Evolutionary conservation across 306 rosid genomes (phyloP), one percentile per base, ranked within the genome.

Genomic region (Vachellia pachyceras): DNA sequence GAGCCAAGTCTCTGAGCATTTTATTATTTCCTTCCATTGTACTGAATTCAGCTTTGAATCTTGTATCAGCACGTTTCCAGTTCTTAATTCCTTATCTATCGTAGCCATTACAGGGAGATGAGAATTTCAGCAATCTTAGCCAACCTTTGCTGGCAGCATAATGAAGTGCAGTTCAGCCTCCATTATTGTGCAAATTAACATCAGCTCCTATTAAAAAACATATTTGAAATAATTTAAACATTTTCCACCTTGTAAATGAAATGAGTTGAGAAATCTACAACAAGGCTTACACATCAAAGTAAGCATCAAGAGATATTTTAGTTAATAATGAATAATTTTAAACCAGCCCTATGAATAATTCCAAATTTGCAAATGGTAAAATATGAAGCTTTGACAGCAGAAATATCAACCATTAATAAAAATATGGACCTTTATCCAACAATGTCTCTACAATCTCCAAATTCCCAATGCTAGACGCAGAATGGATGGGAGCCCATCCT

Each of bases 61-160:
- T n/a, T n/a, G n/a, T n/a, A n/a, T n/a, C n/a, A n/a, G n/a, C n/a
- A n/a, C n/a, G n/a, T n/a, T n/a, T n/a, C n/a, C n/a, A n/a, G n/a
- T n/a, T n/a, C n/a, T n/a, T n/a, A n/a, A n/a, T n/a, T n/a, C n/a
- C n/a, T n/a, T n/a, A n/a, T n/a, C n/a, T n/a, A n/a, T n/a, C n/a
- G n/a, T n/a, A n/a, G n/a, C n/a, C n/a, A n/a, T n/a, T n/a, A n/a
- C n/a, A n/a, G 90, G 20, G 97, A 86, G 77, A 91, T 87, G 79
- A 95, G 90, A 60, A 66, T 77, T 84, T 92, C 91, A 60, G 97
- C 95, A 82, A 92, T 87, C 90, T 92, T 82, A 85, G 20, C 97
- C 94, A 77, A 9, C 97, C 98, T 81, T 95, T 95, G 82, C 97
- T 95, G 64, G 95, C 93, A 46, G 94, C 97, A 84, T 95, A 95